phyloP scores from a whole-genome alignment of 2,329 filamentous ascomycete species.

The Aspergillus tanneri region DNA sequence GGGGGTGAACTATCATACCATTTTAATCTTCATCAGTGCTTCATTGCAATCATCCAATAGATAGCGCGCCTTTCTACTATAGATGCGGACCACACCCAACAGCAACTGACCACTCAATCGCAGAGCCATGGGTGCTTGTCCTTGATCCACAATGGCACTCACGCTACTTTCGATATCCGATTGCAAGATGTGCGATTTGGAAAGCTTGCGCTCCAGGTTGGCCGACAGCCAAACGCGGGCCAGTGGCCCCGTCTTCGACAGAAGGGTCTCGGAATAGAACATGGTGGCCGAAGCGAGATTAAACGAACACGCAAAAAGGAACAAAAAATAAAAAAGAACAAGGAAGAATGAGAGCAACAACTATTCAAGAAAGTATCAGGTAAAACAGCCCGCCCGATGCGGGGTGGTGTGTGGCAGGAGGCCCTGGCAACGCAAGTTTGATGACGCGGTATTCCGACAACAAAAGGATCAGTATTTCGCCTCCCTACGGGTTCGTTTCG shows the following conservation, averaged over 20 bases:
- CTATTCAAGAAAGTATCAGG: slow-evolving; percentile 16
- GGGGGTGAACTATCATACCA: slow-evolving; percentile 66
- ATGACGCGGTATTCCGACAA: slow-evolving; percentile 37
- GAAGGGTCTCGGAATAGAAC: slow-evolving; percentile 96
- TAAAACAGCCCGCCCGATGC: slow-evolving; percentile 36
- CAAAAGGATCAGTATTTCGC: slow-evolving; percentile 26
- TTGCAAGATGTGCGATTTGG: slow-evolving; percentile 92
- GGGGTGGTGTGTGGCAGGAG: slow-evolving; percentile 29
- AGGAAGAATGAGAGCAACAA: slow-evolving; percentile 32
- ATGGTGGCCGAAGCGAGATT: slow-evolving; percentile 51
- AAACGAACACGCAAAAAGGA: slow-evolving; percentile 1
- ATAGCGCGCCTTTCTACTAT: slow-evolving; percentile 95
- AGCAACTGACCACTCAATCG: slow-evolving; percentile 91
- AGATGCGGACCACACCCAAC: slow-evolving; percentile 94
- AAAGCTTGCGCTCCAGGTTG: slow-evolving; percentile 97
- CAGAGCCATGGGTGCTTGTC: slow-evolving; percentile 90
- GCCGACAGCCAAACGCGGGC: slow-evolving; percentile 97
- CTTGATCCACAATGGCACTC: slow-evolving; percentile 87
- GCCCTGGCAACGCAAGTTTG: slow-evolving; percentile 24
- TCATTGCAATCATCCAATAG: slow-evolving; percentile 96
- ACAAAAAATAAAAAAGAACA: slow-evolving; percentile 15
- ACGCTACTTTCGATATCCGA: slow-evolving; percentile 95
- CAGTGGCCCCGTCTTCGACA: slow-evolving; percentile 95
- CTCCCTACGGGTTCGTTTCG: slow-evolving; percentile 6
- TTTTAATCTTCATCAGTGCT: slow-evolving; percentile 95